These are phyloP conservation scores for Ceratocystis lukuohia DNA, from an alignment of 2,329 filamentous ascomycete genomes.

Conservation along the genomic window DNA sequence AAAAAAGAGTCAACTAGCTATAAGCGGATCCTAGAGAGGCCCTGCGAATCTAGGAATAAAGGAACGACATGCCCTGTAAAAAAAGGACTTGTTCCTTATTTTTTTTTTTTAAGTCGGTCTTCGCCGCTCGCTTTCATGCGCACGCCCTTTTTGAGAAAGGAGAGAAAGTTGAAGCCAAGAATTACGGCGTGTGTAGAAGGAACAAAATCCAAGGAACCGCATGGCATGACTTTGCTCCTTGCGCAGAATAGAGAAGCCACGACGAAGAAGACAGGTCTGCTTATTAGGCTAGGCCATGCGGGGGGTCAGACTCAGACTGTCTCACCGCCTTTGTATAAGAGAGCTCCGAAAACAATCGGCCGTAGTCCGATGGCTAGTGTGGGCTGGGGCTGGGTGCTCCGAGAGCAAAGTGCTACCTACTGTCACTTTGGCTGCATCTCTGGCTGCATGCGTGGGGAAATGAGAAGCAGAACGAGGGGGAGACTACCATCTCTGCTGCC, in stretches of 20 bases:
- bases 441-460: no score
- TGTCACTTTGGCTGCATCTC: no score
- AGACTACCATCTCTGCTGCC: no score
- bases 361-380: not conserved
- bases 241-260: not conserved
- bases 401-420: not conserved
- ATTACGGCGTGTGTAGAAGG: not conserved
- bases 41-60: not conserved
- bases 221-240: not conserved
- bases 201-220: not conserved
- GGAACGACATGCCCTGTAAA: not conserved
- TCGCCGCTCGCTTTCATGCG: constrained; percentile 6
- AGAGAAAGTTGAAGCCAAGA: not conserved
- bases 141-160: not conserved
- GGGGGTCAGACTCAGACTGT: not conserved
- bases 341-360: not conserved
- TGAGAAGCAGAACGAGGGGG: no score
- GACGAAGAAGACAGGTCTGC: not conserved
- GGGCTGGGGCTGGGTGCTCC: not conserved
- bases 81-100: no score
- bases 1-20: not conserved
- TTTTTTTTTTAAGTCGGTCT: not conserved
- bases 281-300: no score
- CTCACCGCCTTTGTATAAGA: not conserved
- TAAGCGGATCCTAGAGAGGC: not conserved